These are phyloP conservation scores for Apiospora sp. DNA, from an alignment of 2,329 filamentous ascomycete species.

Conservation along the genomic window DNA sequence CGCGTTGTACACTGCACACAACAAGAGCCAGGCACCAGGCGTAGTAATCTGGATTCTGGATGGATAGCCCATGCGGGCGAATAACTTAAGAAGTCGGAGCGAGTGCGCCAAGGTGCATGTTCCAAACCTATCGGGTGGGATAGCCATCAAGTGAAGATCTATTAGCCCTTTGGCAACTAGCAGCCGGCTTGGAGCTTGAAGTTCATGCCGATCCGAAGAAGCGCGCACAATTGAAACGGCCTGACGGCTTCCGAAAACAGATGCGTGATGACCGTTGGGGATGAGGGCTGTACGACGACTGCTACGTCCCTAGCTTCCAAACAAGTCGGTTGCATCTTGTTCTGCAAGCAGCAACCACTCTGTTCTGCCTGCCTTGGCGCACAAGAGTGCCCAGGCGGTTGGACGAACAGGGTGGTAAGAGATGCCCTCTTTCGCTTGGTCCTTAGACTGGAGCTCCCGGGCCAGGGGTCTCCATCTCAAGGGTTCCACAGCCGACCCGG, in stretches of 20 bases:
- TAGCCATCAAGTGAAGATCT: background rate
- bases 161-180: background rate
- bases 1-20: background rate
- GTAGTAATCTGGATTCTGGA: background rate
- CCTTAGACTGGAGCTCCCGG: background rate
- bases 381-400: background rate
- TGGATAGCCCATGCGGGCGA: background rate
- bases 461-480: constrained; percentile 3
- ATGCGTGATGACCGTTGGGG: constrained; percentile 11
- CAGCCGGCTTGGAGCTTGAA: background rate
- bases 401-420: constrained; percentile 15
- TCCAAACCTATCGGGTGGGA: background rate
- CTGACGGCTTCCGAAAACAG: background rate
- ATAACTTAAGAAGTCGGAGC: background rate
- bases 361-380: constrained; percentile 7
- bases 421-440: constrained; percentile 15
- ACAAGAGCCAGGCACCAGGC: background rate
- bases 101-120: constrained; percentile 8
- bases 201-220: background rate
- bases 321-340: constrained; percentile 8
- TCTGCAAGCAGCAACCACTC: constrained; percentile 4
- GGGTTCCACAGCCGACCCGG: constrained; percentile 3
- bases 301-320: background rate
- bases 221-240: constrained; percentile 6
- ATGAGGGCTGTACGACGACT: background rate